Base-by-base conservation (phyloP, 106 monocot species). In the Dendrobium huoshanense region DNA sequence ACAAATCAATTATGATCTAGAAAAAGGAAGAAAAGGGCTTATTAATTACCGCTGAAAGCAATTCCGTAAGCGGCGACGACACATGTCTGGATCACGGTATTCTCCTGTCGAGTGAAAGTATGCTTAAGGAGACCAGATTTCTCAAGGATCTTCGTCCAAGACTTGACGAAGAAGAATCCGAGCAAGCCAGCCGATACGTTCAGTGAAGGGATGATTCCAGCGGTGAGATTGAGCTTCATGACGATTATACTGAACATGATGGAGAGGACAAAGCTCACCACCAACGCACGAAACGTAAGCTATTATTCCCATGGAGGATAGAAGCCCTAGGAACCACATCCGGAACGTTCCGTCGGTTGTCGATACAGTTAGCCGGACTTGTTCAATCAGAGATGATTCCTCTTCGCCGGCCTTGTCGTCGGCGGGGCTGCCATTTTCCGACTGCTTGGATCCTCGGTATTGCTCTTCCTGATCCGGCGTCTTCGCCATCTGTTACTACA, bases 141-240 rank as follows among this genome's bases (percentile, higher is more conserved):
- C 81, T 88, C 87, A 48, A 93, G 88, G 0, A 79, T 40, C 86
- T 79, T 86, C 40, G 88, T 80, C 90, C 88, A 90, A 20, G 87
- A 79, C 82, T 81, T 88, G 79, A 90, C 83, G 86, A 92, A 88
- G 87, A 94, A 91, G 89, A 91, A 94, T 1, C 94, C 91, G 49
- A 94, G 89, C 16, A 94, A 85, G 0, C 94, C 94, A 24, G 94
- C 94, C 17, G 94, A 91, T 59, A 95, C 92, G 82, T 95, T 95
- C 44, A 95, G 90, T 17, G 94, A 95, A 29, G 95, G 92, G 70
- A 95, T 92, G 86, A 92, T 90, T 2, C 95, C 95, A 47, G 95
- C 92, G 37, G 95, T 95, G 73, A 92, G 88, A 59, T 86, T 90
- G 33, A 92, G 90, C 88, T 94, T 94, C 94, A 92, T 91, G 29